Conservation (phyloP, 495 filamentous ascomycete species). For the Hypoxylon fragiforme region DNA sequence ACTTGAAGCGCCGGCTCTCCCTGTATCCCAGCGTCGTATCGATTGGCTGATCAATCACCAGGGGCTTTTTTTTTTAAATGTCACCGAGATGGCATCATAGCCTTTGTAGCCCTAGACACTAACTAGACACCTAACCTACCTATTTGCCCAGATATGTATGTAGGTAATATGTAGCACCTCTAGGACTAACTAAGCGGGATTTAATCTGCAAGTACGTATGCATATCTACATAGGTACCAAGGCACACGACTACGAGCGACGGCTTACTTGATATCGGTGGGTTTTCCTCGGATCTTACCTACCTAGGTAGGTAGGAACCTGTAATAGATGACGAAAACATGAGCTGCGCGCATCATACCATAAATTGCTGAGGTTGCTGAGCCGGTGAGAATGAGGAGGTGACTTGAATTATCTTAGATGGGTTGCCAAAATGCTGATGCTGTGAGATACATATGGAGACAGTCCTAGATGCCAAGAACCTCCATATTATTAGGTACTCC, state of each 20-base stretch:
- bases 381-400: constrained; percentile 2
- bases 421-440: constrained; percentile 7
- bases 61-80: background rate
- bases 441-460: background rate
- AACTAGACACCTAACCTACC: too few species aligned
- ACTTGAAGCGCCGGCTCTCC: too few species aligned
- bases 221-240: background rate
- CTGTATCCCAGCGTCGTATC: background rate
- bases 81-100: background rate
- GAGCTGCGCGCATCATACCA: background rate
- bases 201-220: background rate
- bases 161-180: background rate
- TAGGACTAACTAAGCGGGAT: background rate
- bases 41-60: background rate
- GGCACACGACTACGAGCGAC: background rate
- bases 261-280: background rate
- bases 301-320: too few species aligned
- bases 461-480: constrained; percentile 20
- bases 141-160: too few species aligned
- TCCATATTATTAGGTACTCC: constrained; percentile 17
- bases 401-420: too few species aligned
- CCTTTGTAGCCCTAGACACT: background rate
- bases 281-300: background rate
- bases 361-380: too few species aligned
- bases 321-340: background rate